phyloP scores from a whole-genome alignment of 2,329 filamentous ascomycete genomes.

The Geosmithia morbida region DNA sequence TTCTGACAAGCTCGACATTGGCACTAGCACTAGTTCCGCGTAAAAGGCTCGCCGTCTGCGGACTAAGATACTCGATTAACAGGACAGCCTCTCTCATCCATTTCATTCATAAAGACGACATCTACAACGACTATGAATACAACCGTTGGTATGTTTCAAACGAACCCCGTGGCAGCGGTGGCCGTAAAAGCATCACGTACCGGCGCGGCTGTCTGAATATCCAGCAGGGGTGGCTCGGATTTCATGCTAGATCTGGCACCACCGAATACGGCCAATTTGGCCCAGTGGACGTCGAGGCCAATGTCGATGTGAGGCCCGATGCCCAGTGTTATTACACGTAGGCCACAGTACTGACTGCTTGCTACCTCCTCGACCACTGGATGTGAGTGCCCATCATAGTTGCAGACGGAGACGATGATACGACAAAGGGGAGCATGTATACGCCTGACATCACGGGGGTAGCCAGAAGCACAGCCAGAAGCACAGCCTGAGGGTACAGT shows the following conservation, averaged over 20 bases:
- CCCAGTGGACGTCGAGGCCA: slow-evolving; percentile 30
- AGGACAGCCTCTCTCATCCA: slow-evolving; percentile 15
- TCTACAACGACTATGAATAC: slow-evolving; percentile 44
- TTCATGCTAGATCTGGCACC: slow-evolving; percentile 49
- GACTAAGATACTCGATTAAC: slow-evolving; percentile 30
- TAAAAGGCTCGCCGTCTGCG: slow-evolving; percentile 28
- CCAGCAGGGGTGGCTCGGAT: slow-evolving; percentile 48
- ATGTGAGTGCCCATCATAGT: slow-evolving; percentile 26
- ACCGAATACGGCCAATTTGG: slow-evolving; percentile 35
- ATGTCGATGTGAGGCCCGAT: slow-evolving; percentile 43
- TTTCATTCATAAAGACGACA: slow-evolving; percentile 20
- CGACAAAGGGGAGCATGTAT: slow-evolving; percentile 46
- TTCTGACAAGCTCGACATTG: slow-evolving; percentile 35
- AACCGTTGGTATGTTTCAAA: slow-evolving; percentile 41
- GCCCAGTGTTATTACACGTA: slow-evolving; percentile 42
- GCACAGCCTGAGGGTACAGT: slow-evolving; percentile 57
- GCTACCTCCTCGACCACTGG: slow-evolving; percentile 42
- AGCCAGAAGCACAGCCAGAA: slow-evolving; percentile 44
- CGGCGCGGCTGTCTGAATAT: slow-evolving; percentile 47
- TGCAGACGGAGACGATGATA: slow-evolving; percentile 28
- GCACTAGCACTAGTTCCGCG: slow-evolving; percentile 40
- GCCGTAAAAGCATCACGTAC: slow-evolving; percentile 47
- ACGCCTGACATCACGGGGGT: slow-evolving; percentile 46
- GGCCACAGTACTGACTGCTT: slow-evolving; percentile 33
- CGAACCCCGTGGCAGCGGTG: slow-evolving; percentile 46